A percentile compares a stretch with the other conserved stretches of the same genome.
These are phyloP conservation scores for Termitomyces sp. DNA, from an alignment of 768 basidiomycete genomes.

Conservation along the genomic window DNA sequence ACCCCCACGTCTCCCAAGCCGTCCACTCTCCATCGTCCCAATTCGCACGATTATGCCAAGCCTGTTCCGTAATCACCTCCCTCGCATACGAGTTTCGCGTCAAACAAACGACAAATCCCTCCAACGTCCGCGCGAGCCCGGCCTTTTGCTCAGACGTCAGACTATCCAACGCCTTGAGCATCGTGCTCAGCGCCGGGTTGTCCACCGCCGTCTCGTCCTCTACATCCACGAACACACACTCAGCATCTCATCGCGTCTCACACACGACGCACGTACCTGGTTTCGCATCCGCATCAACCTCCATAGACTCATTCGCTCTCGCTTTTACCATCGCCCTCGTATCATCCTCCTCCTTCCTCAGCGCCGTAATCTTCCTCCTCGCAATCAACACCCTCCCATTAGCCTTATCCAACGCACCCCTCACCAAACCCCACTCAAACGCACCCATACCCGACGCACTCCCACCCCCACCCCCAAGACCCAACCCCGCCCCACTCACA, in stretches of 20 bases:
- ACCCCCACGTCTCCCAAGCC: slow-evolving; percentile 85
- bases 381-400: slow-evolving; percentile 83
- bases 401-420: slow-evolving; percentile 82
- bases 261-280: slow-evolving; percentile 26
- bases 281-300: slow-evolving; percentile 63
- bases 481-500: slow-evolving; percentile 34
- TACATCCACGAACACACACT: slow-evolving; percentile 1
- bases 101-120: slow-evolving; percentile 68
- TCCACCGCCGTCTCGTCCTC: slow-evolving; percentile 47
- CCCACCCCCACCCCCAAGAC: too few relatives aligned
- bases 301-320: slow-evolving; percentile 55
- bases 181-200: slow-evolving; percentile 62
- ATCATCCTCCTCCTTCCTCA: slow-evolving; percentile 89
- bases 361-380: slow-evolving; percentile 59
- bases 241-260: background rate
- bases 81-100: slow-evolving; percentile 49
- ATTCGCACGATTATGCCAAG: slow-evolving; percentile 64
- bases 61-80: slow-evolving; percentile 54
- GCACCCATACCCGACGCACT: slow-evolving; percentile 27
- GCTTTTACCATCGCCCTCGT: slow-evolving; percentile 72
- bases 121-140: slow-evolving; percentile 65
- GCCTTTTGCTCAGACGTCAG: slow-evolving; percentile 73
- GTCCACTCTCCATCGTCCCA: slow-evolving; percentile 79
- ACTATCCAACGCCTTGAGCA: slow-evolving; percentile 69
- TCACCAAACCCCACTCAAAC: slow-evolving; percentile 83